Evolutionary conservation across 192 early-diverging fungal species (phyloP).

Genomic region (Backusella luteola): DNA sequence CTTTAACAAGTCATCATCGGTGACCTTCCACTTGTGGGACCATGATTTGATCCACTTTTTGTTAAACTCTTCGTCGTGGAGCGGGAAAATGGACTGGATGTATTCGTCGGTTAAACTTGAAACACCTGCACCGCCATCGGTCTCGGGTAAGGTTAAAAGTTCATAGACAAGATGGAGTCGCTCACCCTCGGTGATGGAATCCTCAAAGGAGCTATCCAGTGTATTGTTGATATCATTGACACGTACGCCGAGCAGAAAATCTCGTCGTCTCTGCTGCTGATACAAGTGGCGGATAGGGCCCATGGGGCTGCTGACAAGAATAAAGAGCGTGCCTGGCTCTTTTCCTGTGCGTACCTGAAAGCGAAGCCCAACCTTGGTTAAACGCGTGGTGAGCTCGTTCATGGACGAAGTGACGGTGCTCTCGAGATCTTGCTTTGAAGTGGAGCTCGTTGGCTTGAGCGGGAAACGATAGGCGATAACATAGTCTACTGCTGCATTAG

Average conservation of each 20-base stretch:
- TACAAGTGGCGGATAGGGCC: neutral
- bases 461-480: constrained; percentile 15
- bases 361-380: constrained; percentile 58
- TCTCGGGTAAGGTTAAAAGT: constrained; percentile 54
- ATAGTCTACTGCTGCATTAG: constrained; percentile 12
- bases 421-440: constrained; percentile 21
- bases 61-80: constrained; percentile 80
- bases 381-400: constrained; percentile 48
- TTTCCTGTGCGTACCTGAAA: constrained; percentile 60
- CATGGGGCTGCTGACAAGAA: constrained; percentile 69
- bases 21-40: constrained; percentile 78
- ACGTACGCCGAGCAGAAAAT: constrained; percentile 69
- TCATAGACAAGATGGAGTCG: constrained; percentile 61
- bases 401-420: constrained; percentile 44
- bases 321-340: constrained; percentile 49
- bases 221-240: constrained; percentile 30
- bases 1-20: constrained; percentile 64
- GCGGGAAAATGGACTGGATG: constrained; percentile 70
- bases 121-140: constrained; percentile 65
- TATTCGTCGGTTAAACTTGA: constrained; percentile 46
- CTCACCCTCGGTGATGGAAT: constrained; percentile 45
- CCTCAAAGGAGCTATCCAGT: constrained; percentile 4
- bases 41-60: constrained; percentile 81
- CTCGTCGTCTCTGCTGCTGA: constrained; percentile 41
- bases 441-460: neutral